These are phyloP conservation scores for Lotus japonicus DNA, from an alignment of 306 rosid species.

Conservation along the genomic window DNA sequence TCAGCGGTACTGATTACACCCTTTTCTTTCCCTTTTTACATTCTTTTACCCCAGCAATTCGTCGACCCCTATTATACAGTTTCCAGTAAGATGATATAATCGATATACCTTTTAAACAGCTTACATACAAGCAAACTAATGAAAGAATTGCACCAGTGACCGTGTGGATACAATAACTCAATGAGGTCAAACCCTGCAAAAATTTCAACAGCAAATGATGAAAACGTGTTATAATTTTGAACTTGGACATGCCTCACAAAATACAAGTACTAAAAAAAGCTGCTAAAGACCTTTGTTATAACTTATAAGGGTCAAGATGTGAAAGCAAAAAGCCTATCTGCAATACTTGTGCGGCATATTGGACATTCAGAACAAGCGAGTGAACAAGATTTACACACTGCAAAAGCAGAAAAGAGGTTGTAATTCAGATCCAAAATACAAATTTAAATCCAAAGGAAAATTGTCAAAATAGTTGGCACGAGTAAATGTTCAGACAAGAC, in stretches of 20 bases:
- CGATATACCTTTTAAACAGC: slow-evolving; percentile 49
- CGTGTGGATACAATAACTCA: slow-evolving; percentile 26
- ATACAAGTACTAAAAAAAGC: background rate
- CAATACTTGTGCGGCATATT: slow-evolving; percentile 81
- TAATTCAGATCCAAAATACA: slow-evolving; percentile 4
- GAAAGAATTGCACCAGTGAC: slow-evolving; percentile 63
- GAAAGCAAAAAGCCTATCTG: slow-evolving; percentile 93
- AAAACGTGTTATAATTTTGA: slow-evolving; percentile 8
- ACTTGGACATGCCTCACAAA: background rate
- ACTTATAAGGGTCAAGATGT: slow-evolving; percentile 44
- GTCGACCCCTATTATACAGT: slow-evolving; percentile 45
- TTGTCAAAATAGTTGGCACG: background rate
- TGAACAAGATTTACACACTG: slow-evolving; percentile 92
- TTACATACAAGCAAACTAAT: slow-evolving; percentile 67
- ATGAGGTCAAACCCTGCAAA: slow-evolving; percentile 47
- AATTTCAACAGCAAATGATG: slow-evolving; percentile 8
- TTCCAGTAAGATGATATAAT: slow-evolving; percentile 37
- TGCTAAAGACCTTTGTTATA: slow-evolving; percentile 38
- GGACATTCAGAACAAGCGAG: slow-evolving; percentile 99
- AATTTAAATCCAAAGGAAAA: background rate
- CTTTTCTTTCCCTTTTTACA: slow-evolving; percentile 18
- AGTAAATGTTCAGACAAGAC: background rate
- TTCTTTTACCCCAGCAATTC: slow-evolving; percentile 28
- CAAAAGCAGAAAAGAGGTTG: slow-evolving; percentile 15
- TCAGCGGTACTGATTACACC: slow-evolving; percentile 26